Evolutionary conservation across 2,329 filamentous ascomycete species (phyloP).

Genomic region (Pyricularia pennisetigena): DNA sequence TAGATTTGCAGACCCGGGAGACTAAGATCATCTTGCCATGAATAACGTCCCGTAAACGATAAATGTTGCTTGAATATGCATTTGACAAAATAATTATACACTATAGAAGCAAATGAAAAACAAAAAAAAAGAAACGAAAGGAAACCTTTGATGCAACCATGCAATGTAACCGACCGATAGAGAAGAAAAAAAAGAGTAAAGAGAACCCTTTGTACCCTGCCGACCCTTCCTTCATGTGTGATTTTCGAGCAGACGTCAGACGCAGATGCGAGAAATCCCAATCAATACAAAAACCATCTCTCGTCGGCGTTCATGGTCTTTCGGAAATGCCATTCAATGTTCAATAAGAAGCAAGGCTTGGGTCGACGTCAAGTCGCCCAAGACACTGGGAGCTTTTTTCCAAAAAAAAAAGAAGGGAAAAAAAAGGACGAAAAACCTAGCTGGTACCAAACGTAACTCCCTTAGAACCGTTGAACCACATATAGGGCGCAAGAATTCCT

Average conservation of each 20-base stretch:
- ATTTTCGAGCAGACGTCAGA: background rate
- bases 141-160: background rate
- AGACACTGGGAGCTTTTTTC: background rate
- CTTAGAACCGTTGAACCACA: background rate
- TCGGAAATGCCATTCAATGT: background rate
- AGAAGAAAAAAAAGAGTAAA: background rate
- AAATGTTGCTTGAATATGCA: background rate
- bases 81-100: background rate
- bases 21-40: background rate
- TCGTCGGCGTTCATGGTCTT: background rate
- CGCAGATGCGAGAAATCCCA: background rate
- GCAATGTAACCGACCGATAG: background rate
- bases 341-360: background rate
- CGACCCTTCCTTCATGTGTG: background rate
- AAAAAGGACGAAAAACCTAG: background rate
- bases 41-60: background rate
- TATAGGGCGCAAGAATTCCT: background rate
- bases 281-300: background rate
- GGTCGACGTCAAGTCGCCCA: background rate
- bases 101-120: background rate
- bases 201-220: slow-evolving; percentile 1
- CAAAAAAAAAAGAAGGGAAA: background rate
- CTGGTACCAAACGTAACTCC: background rate
- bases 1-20: background rate
- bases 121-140: slow-evolving; percentile 3